These are phyloP conservation scores for Litchi chinensis DNA, from an alignment of 345 rosid species.

Conservation along the genomic window DNA sequence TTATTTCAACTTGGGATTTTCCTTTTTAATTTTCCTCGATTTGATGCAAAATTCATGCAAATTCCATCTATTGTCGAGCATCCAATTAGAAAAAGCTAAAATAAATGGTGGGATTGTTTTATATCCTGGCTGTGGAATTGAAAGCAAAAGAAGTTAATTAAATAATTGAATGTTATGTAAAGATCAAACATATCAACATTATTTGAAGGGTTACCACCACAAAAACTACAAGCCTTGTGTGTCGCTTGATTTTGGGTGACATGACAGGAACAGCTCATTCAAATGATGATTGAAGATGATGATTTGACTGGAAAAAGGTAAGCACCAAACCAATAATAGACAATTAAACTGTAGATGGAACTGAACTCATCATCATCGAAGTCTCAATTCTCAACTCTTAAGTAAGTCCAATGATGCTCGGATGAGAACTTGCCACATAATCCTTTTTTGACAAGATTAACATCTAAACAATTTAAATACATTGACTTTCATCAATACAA, in stretches of 20 bases:
- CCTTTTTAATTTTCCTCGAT: background rate
- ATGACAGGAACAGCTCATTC: conserved; percentile 68
- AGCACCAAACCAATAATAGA: conserved; percentile 45
- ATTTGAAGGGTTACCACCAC: background rate
- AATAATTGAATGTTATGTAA: conserved; percentile 11
- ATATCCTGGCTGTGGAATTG: background rate
- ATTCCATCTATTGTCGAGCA: too few species aligned
- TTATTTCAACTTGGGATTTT: too few species aligned
- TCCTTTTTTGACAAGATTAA: background rate
- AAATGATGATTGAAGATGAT: conserved; percentile 48
- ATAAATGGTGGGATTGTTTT: background rate
- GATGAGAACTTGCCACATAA: conserved; percentile 20
- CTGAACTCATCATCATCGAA: background rate
- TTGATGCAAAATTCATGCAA: background rate
- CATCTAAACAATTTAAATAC: background rate
- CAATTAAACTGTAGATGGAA: conserved; percentile 25
- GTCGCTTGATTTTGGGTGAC: conserved; percentile 35
- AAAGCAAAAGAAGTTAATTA: background rate
- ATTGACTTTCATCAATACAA: background rate
- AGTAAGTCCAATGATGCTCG: background rate
- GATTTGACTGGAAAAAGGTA: conserved; percentile 59
- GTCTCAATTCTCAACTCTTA: too few species aligned
- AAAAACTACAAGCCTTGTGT: background rate
- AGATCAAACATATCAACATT: conserved; percentile 16
- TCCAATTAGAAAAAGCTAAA: background rate